A percentile compares a stretch with the other conserved stretches of the same genome.
Evolutionary conservation across 495 filamentous ascomycete species (phyloP).

Genomic region (Margaritispora aquatica): DNA sequence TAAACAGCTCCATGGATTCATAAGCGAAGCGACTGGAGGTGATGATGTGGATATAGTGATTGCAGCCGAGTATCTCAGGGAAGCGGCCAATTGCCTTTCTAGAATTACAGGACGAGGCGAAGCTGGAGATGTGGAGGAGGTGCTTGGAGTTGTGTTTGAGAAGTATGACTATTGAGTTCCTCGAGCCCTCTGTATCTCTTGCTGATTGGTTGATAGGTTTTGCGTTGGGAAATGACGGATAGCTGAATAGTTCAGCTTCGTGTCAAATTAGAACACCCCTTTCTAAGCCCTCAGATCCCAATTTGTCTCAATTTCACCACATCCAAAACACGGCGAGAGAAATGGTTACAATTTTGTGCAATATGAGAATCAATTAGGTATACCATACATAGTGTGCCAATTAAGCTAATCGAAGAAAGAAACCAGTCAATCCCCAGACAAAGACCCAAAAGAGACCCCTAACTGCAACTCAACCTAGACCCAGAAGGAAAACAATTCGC

Average conservation of each 20-base stretch:
- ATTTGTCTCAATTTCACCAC: too few species aligned
- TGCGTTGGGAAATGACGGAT: conserved; percentile 63
- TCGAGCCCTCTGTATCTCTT: not conserved
- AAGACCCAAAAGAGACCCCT: not conserved
- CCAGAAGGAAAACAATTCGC: not conserved
- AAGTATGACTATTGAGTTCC: conserved; percentile 66
- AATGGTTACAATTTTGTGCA: too few species aligned
- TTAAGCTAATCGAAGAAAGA: not conserved
- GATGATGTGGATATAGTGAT: conserved; percentile 73
- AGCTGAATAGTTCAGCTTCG: not conserved
- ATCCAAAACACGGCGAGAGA: too few species aligned
- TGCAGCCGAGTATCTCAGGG: conserved; percentile 84
- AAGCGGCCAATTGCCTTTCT: conserved; percentile 72
- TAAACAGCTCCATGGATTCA: conserved; percentile 62
- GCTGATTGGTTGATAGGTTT: conserved; percentile 38
- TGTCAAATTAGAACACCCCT: not conserved
- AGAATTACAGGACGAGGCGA: conserved; percentile 85
- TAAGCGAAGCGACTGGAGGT: conserved; percentile 36
- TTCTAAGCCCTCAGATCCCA: too few species aligned
- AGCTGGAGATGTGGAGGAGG: conserved; percentile 90
- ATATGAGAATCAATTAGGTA: not conserved
- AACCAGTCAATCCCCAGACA: not conserved
- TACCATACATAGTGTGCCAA: not conserved
- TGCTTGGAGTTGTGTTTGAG: conserved; percentile 95
- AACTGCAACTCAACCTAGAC: too few species aligned